A percentile compares a stretch with the other conserved stretches of the same genome.
Conservation (phyloP, 2,329 filamentous ascomycete species). For the Aspergillus sergii region DNA sequence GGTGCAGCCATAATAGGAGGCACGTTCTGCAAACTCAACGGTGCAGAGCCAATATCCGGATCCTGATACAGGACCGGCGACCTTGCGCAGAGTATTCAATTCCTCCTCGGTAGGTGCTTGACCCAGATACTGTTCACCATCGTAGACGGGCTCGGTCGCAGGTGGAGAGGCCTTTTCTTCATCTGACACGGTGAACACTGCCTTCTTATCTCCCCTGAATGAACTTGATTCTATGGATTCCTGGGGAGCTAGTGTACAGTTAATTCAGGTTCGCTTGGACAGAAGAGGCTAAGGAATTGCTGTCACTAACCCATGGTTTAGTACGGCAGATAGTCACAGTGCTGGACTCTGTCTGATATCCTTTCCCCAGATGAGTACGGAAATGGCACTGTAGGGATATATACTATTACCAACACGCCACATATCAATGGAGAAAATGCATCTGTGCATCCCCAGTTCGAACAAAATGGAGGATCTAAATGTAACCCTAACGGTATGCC, state of each 20-base stretch:
- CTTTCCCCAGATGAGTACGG: not conserved
- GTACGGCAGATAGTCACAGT: not conserved
- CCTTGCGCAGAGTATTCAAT: not conserved
- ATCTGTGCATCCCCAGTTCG: not conserved
- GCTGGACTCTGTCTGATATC: not conserved
- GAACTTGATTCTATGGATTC: not conserved
- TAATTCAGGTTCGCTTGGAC: not conserved
- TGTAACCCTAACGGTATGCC: not conserved
- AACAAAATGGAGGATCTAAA: not conserved
- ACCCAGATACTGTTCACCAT: not conserved
- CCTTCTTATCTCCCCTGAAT: not conserved
- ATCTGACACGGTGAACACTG: not conserved
- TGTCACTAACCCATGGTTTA: not conserved
- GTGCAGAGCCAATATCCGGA: not conserved
- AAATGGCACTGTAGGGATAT: not conserved
- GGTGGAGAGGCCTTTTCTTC: not conserved
- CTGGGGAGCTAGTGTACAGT: not conserved
- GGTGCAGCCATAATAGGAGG: not conserved
- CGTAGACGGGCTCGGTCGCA: not conserved
- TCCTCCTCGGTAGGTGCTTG: not conserved
- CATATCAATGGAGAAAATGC: not conserved
- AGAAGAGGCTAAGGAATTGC: accelerated
- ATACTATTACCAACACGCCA: not conserved
- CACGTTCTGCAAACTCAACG: not conserved
- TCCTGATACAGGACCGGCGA: not conserved